Conservation (phyloP, 306 rosid genomes). For the Casuarina cunninghamiana region DNA sequence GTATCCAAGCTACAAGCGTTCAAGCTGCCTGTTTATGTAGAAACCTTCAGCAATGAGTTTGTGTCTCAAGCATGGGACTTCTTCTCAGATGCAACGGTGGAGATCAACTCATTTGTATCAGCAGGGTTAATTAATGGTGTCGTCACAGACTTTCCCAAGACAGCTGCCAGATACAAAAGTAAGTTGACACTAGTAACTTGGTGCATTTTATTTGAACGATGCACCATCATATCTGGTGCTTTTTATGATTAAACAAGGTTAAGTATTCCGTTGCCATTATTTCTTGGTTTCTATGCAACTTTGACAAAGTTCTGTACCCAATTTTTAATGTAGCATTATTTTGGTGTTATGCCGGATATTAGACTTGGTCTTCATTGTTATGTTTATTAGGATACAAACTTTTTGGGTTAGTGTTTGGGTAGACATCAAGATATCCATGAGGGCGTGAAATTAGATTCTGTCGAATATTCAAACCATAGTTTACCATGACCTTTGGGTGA, state of each 20-base stretch:
- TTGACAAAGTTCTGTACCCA: not conserved
- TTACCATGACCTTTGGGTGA: no score
- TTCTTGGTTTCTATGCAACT: not conserved
- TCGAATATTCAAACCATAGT: no score
- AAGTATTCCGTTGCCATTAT: not conserved
- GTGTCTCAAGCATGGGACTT: slow-evolving; percentile 92
- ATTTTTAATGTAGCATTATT: no score
- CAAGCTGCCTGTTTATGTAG: slow-evolving; percentile 71
- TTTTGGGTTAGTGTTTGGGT: no score
- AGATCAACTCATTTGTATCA: slow-evolving; percentile 63
- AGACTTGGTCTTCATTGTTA: no score
- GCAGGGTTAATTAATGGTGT: slow-evolving; percentile 53
- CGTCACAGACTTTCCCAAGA: slow-evolving; percentile 78
- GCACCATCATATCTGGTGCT: no score
- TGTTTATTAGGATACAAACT: no score
- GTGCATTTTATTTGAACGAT: no score
- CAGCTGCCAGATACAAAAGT: slow-evolving; percentile 85
- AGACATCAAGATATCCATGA: no score
- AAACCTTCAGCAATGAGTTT: slow-evolving; percentile 86
- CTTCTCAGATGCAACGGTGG: slow-evolving; percentile 83
- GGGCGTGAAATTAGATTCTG: no score
- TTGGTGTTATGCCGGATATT: no score
- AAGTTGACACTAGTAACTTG: slow-evolving; percentile 37
- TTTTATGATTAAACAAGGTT: not conserved
- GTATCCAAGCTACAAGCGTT: slow-evolving; percentile 41